A percentile compares a stretch with the other conserved stretches of the same genome.
Conservation (phyloP, 2,329 filamentous ascomycete genomes). For the Thyridium curvatum region DNA sequence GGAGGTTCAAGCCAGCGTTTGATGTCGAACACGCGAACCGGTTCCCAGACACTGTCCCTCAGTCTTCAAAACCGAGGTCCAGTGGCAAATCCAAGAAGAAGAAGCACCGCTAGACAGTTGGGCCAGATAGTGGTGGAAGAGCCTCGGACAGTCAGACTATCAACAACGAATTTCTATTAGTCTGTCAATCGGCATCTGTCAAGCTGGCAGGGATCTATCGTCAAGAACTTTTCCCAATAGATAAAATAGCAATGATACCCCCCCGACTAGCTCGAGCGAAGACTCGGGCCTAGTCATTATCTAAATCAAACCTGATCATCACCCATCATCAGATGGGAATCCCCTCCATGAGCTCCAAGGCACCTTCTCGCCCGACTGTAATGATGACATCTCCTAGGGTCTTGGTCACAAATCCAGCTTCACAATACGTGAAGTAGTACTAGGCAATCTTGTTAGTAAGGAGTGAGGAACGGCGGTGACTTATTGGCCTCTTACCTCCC, state of each 20-base stretch:
- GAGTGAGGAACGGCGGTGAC: too few species aligned
- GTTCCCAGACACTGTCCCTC: slow-evolving; percentile 38
- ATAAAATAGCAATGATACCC: too few species aligned
- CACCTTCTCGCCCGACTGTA: slow-evolving; percentile 59
- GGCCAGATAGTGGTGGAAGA: slow-evolving; percentile 7
- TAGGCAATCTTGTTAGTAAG: slow-evolving; percentile 34
- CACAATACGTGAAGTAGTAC: slow-evolving; percentile 73
- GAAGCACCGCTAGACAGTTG: slow-evolving; percentile 24
- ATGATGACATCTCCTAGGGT: slow-evolving; percentile 68
- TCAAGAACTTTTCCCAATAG: too few species aligned
- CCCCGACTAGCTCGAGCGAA: too few species aligned
- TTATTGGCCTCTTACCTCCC: slow-evolving; percentile 54
- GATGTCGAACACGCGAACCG: slow-evolving; percentile 71
- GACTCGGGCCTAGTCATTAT: too few species aligned
- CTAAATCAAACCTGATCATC: too few species aligned
- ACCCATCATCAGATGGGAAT: slow-evolving; percentile 48
- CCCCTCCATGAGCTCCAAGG: slow-evolving; percentile 62
- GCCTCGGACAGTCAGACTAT: not conserved
- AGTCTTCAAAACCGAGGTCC: slow-evolving; percentile 26
- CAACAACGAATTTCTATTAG: not conserved
- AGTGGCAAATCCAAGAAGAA: slow-evolving; percentile 35
- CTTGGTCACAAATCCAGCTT: slow-evolving; percentile 67
- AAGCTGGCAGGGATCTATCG: too few species aligned
- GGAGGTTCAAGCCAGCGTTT: slow-evolving; percentile 76
- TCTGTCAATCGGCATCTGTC: not conserved